These are phyloP conservation scores for Entomortierella parvispora DNA, from an alignment of 192 early-diverging fungal genomes.

Conservation along the genomic window DNA sequence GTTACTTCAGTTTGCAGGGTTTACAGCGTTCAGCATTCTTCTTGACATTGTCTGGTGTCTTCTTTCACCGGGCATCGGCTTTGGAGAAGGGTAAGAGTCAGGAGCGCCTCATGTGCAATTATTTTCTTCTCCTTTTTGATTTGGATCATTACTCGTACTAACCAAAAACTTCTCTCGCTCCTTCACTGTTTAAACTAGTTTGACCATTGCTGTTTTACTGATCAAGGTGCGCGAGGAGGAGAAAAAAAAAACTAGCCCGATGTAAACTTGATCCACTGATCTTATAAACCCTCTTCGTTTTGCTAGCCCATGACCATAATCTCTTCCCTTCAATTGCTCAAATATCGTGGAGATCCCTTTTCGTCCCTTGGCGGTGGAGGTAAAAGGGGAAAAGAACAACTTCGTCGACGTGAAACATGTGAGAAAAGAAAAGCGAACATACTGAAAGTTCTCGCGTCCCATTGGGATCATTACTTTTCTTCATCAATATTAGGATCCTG, in stretches of 20 bases:
- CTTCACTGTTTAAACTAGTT: background rate
- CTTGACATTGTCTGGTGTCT: slow-evolving; percentile 60
- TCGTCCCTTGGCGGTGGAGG: slow-evolving; percentile 41
- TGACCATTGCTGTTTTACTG: slow-evolving; percentile 29
- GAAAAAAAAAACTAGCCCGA: background rate
- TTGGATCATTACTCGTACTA: background rate
- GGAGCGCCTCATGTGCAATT: too few species aligned
- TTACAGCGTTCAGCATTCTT: slow-evolving; percentile 57
- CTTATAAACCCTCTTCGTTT: background rate
- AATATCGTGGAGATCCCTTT: slow-evolving; percentile 59
- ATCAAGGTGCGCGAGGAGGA: slow-evolving; percentile 22
- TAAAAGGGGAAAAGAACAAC: background rate
- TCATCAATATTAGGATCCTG: slow-evolving; percentile 10
- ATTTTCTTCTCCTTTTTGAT: background rate
- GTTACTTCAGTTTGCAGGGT: slow-evolving; percentile 58
- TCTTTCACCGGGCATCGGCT: slow-evolving; percentile 52
- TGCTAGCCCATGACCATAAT: slow-evolving; percentile 60
- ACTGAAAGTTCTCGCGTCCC: too few species aligned
- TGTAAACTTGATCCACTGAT: background rate
- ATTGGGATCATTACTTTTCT: background rate
- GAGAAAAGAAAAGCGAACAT: background rate
- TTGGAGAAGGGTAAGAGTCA: slow-evolving; percentile 51
- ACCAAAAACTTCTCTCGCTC: too few species aligned
- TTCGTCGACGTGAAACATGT: background rate
- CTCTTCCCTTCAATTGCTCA: slow-evolving; percentile 55